These are phyloP conservation scores for Coemansia sp. DNA, from an alignment of 192 early-diverging fungal species.

Conservation along the genomic window DNA sequence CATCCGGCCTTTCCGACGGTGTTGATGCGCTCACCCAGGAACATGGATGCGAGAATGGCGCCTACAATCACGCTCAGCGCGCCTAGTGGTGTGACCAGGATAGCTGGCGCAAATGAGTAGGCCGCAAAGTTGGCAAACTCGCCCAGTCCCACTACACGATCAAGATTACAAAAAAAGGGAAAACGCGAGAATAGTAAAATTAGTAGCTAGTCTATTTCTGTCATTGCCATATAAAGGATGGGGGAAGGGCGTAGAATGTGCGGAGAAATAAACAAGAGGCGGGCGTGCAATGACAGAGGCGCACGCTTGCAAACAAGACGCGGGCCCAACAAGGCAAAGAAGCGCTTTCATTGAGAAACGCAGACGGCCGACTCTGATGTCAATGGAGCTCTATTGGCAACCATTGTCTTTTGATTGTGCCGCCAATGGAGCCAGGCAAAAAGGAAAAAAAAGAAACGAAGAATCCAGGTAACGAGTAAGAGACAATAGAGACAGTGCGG, in stretches of 20 bases:
- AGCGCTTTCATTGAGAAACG: background rate
- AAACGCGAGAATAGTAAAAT: background rate
- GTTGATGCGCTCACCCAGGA: conserved; percentile 85
- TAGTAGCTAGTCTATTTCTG: background rate
- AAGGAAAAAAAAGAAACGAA: background rate
- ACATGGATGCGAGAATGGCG: conserved; percentile 82
- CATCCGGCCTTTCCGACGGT: conserved; percentile 85
- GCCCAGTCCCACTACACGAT: conserved; percentile 79
- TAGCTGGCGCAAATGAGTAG: conserved; percentile 94
- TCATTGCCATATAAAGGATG: conserved; percentile 1
- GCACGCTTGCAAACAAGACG: background rate
- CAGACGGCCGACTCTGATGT: background rate
- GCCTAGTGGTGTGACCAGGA: conserved; percentile 92
- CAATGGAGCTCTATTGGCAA: background rate
- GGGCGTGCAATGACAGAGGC: background rate
- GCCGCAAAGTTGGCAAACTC: conserved; percentile 95
- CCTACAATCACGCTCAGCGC: conserved; percentile 87
- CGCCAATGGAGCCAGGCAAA: background rate
- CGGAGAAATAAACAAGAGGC: background rate
- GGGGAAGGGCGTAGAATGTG: background rate
- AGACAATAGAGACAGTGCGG: background rate
- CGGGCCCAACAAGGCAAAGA: too few species aligned
- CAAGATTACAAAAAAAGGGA: background rate
- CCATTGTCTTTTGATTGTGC: background rate
- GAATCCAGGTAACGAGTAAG: too few species aligned